phyloP scores from a whole-genome alignment of 78 protist genomes.

The Andalucia godoyi region DNA sequence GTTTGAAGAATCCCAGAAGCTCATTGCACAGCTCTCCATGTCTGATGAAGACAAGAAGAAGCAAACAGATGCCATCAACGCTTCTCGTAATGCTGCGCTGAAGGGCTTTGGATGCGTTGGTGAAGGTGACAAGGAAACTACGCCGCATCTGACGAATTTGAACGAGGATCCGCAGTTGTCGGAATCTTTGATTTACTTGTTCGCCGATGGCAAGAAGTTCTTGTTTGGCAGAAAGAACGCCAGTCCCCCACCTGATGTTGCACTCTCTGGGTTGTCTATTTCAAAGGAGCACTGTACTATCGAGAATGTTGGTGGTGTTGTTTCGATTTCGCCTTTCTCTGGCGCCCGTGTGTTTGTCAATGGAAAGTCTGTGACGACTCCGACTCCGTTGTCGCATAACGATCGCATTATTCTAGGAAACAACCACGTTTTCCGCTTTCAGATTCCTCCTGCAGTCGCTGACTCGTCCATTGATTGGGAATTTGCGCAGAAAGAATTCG shows the following conservation, averaged over 20 bases:
- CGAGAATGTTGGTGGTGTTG: constrained; percentile 2
- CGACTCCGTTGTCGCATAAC: background rate
- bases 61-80: background rate
- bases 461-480: no score
- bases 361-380: background rate
- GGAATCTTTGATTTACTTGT: constrained; percentile 1
- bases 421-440: background rate
- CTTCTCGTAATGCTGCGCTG: no score
- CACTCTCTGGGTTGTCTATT: constrained; percentile 41
- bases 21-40: background rate
- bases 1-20: background rate
- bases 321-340: background rate
- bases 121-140: no score
- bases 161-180: constrained; percentile 26
- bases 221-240: background rate
- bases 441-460: no score
- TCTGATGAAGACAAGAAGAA: background rate
- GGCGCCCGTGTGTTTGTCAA: constrained; percentile 10
- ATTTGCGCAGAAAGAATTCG: background rate
- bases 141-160: constrained; percentile 24
- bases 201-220: background rate
- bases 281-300: constrained; percentile 27
- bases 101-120: no score
- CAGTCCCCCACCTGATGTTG: constrained; percentile 10
- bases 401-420: constrained; percentile 21